These are phyloP conservation scores for Diaporthe nobilis DNA, from an alignment of 2,329 filamentous ascomycete species.

Conservation along the genomic window DNA sequence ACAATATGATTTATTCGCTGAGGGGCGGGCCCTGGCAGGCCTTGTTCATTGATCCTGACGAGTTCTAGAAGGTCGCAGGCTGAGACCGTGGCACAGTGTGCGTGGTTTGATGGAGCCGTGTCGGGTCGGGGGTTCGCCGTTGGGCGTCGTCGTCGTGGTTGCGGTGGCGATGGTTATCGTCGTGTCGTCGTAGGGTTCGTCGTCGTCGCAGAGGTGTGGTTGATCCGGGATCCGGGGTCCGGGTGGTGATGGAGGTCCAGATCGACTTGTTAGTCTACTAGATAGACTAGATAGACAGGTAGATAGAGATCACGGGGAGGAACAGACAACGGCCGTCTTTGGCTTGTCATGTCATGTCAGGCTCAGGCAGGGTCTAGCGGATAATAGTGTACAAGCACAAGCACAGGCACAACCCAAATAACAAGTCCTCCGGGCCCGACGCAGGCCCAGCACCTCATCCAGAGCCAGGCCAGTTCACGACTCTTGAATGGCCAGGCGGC, in stretches of 20 bases:
- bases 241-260: conserved; percentile 12
- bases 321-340: conserved; percentile 15
- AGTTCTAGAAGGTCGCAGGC: conserved; percentile 26
- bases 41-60: conserved; percentile 30
- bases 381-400: conserved; percentile 18
- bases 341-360: conserved; percentile 20
- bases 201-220: conserved; percentile 4
- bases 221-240: conserved; percentile 7
- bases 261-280: not conserved
- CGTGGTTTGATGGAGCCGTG: not conserved
- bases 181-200: conserved; percentile 18
- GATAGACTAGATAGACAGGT: conserved; percentile 3
- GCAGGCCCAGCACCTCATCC: not conserved
- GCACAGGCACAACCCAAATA: not conserved
- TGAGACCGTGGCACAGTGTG: conserved; percentile 25
- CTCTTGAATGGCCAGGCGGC: conserved; percentile 17
- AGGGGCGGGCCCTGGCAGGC: conserved; percentile 18
- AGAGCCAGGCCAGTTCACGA: not conserved
- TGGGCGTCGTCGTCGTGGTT: not conserved
- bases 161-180: not conserved
- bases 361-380: conserved; percentile 22
- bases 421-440: conserved; percentile 9
- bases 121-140: conserved; percentile 8
- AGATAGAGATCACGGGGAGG: conserved; percentile 30
- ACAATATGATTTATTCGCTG: conserved; percentile 19